Conservation (phyloP, 768 basidiomycete genomes). For the Agaricus subrufescens region DNA sequence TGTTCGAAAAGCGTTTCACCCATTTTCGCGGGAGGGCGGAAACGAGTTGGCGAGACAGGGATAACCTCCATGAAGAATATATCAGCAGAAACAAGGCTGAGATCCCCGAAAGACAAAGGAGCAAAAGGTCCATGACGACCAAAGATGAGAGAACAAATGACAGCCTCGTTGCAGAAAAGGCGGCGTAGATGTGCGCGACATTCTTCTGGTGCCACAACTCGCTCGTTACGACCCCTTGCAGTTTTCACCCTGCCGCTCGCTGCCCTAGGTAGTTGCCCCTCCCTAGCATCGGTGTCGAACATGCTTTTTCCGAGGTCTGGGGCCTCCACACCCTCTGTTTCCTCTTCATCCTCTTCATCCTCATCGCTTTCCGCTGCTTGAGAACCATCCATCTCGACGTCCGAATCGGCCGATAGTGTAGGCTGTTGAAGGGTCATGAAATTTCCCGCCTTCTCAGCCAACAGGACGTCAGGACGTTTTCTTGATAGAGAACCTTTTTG, state of each 20-base stretch:
- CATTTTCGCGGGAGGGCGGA: conserved; percentile 90
- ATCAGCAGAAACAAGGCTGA: conserved; percentile 77
- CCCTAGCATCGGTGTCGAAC: conserved; percentile 10
- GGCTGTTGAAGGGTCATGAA: conserved; percentile 21
- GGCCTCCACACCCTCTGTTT: conserved; percentile 29
- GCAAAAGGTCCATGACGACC: conserved; percentile 89
- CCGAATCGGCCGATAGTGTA: conserved; percentile 24
- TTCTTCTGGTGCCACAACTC: conserved; percentile 87
- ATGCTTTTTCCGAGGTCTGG: conserved; percentile 13
- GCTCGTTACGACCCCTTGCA: conserved; percentile 78
- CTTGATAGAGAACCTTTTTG: conserved; percentile 61
- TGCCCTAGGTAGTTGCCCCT: conserved; percentile 50
- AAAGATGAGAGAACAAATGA: conserved; percentile 85
- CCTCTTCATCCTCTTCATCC: conserved; percentile 46
- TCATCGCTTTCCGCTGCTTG: conserved; percentile 47
- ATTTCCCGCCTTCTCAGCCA: conserved; percentile 37
- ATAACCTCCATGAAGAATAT: conserved; percentile 97
- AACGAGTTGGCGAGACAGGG: conserved; percentile 90
- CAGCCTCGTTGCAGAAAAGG: conserved; percentile 77
- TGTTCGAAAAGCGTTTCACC: conserved; percentile 94
- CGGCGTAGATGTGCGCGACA: conserved; percentile 90
- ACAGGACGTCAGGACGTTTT: conserved; percentile 75
- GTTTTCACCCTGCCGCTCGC: conserved; percentile 78
- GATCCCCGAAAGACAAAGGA: conserved; percentile 48
- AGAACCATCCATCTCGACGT: conserved; percentile 46